phyloP scores from a whole-genome alignment of 2,329 filamentous ascomycete species.

The Beauveria scarabaeidicola region DNA sequence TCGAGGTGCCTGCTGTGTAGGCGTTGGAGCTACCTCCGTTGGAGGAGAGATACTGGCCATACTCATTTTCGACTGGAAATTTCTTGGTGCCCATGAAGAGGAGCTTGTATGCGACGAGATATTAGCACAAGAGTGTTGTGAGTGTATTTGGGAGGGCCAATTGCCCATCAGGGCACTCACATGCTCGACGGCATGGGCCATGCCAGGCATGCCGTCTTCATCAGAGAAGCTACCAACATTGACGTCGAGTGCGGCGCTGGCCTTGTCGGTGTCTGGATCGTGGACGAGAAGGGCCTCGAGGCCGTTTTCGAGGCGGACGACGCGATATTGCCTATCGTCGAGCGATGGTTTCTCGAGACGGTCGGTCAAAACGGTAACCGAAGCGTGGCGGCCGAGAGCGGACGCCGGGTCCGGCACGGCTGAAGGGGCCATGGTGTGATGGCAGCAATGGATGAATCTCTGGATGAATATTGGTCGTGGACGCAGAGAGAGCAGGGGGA shows the following conservation, averaged over 20 bases:
- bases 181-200: conserved; percentile 95
- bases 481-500: not conserved
- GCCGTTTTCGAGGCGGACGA: conserved; percentile 76
- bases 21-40: conserved; percentile 92
- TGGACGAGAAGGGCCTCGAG: conserved; percentile 89
- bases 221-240: conserved; percentile 96
- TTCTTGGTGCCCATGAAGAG: conserved; percentile 99
- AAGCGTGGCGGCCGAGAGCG: conserved; percentile 19
- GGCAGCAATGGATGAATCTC: not conserved
- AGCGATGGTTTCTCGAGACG: conserved; percentile 72
- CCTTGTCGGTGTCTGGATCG: conserved; percentile 92
- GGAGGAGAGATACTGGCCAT: conserved; percentile 83
- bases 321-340: conserved; percentile 80
- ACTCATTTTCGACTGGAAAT: conserved; percentile 92
- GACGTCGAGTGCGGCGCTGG: conserved; percentile 88
- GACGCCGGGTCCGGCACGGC: conserved; percentile 24
- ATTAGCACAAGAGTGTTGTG: not conserved
- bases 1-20: conserved; percentile 86
- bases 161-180: conserved; percentile 29
- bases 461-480: not conserved
- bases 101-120: conserved; percentile 36
- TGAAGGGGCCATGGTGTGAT: not conserved
- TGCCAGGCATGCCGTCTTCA: conserved; percentile 79
- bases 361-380: conserved; percentile 49
- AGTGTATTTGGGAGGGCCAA: conserved; percentile 14